Conservation (phyloP, 208 protist species). For the Kentomonas sorsogonicus region DNA sequence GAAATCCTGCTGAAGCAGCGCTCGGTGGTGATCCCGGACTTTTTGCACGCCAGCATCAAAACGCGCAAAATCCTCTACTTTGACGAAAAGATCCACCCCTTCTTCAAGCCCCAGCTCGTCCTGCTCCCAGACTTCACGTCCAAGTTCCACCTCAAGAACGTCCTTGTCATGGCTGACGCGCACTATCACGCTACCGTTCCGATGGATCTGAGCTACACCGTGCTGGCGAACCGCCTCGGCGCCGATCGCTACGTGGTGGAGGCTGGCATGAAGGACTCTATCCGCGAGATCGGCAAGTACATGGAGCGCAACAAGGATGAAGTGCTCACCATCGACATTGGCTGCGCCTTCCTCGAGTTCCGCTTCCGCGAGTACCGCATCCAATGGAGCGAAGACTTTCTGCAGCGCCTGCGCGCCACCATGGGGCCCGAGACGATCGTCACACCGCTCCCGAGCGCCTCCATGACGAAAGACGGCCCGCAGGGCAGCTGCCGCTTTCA, state of each 20-base stretch:
- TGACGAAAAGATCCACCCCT: slow-evolving; percentile 27
- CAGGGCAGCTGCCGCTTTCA: slow-evolving; percentile 49
- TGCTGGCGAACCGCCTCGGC: slow-evolving; percentile 32
- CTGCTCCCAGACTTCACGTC: slow-evolving; percentile 76
- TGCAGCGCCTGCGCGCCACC: slow-evolving; percentile 25
- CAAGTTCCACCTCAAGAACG: slow-evolving; percentile 77
- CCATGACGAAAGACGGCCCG: slow-evolving; percentile 52
- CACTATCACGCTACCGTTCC: slow-evolving; percentile 78
- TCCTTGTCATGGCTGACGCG: slow-evolving; percentile 63
- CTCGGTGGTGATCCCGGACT: slow-evolving; percentile 65
- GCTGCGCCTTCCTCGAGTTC: slow-evolving; percentile 63
- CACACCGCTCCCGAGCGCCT: slow-evolving; percentile 55
- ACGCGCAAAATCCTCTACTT: slow-evolving; percentile 51
- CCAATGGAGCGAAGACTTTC: slow-evolving; percentile 61
- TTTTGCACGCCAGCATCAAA: slow-evolving; percentile 81
- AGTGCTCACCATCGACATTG: slow-evolving; percentile 72
- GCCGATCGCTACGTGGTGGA: slow-evolving; percentile 64
- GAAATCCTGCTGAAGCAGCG: slow-evolving; percentile 54
- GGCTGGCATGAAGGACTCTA: slow-evolving; percentile 69
- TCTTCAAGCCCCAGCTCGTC: slow-evolving; percentile 80
- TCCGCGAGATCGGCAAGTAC: slow-evolving; percentile 84
- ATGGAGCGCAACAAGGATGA: slow-evolving; percentile 46
- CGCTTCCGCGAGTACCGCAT: slow-evolving; percentile 61
- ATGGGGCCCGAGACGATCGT: slow-evolving; percentile 36
- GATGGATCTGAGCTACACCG: slow-evolving; percentile 33